Evolutionary conservation across 1,139 yeast genomes (phyloP), one percentile per base, ranked within the genome.

Genomic region (Entelexis paramagnoliae): DNA sequence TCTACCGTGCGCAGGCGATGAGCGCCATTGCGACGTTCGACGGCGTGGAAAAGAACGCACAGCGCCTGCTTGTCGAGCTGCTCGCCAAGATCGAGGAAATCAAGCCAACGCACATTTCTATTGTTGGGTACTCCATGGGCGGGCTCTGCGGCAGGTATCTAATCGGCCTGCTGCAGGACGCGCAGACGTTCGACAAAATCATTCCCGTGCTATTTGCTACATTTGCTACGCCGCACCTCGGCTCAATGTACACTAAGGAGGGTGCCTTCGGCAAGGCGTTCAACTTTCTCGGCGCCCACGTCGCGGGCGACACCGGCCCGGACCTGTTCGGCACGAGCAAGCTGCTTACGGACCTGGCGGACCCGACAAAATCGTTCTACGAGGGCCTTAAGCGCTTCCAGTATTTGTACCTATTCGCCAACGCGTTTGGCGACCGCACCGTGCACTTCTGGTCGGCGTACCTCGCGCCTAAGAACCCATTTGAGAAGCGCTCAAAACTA

Each of bases 141-240:
- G 81, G 81, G 0, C 59, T 77, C 4, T 68, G 74, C 17, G 67
- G 74, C 0, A 61, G 96, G 44, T 85, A 83, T 63, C 75, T 83
- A 19, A 72, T 86, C 55, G 96, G 96, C 0, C 72, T 80, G 42
- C 67, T 86, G 46, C 64, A 76, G 46, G 74, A 71, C 11, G 26
- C 41, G 10, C 44, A 43, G 4, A 73, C 81, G 55, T 87, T 86
- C 60, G 74, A 79, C 2, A 62, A 62, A 2, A 76, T 86, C 22
- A 69, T 75, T 57, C 95, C 95, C 1, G 70, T 79, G 49, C 51
- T 58, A 20, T 69, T 82, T 63, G 74, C 86, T 16, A 84, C 95
- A 0, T 82, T 88, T 70, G 96, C 96, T 2, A 81, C 95, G 1
- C 97, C 97, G 1, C 96, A 88, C 67, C 71, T 86, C 9, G 62